phyloP scores from a whole-genome alignment of 2,329 filamentous ascomycete species.

The Exophiala dermatitidis region DNA sequence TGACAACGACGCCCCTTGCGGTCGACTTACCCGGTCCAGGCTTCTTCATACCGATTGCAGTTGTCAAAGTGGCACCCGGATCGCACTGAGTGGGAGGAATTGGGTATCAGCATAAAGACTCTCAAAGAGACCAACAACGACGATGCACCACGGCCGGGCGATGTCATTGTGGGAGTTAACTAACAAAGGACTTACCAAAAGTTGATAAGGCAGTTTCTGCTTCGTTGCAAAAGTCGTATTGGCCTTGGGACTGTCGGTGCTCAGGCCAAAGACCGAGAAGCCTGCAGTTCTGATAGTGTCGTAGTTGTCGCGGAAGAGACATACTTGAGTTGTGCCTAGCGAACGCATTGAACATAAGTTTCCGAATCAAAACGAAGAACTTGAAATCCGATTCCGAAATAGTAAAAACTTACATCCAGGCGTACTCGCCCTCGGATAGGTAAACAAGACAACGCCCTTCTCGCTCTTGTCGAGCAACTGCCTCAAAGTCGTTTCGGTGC shows the following conservation, averaged over 20 bases:
- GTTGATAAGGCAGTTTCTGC: conserved; percentile 78
- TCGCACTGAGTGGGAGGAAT: conserved; percentile 52
- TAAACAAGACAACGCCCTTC: conserved; percentile 63
- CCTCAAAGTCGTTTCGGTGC: conserved; percentile 69
- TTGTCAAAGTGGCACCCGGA: conserved; percentile 63
- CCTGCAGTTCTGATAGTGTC: conserved; percentile 67
- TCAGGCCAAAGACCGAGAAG: conserved; percentile 82
- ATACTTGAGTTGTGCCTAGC: conserved; percentile 83
- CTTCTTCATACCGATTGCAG: conserved; percentile 85
- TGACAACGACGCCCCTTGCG: conserved; percentile 76
- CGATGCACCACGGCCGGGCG: background rate
- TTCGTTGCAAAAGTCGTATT: conserved; percentile 91
- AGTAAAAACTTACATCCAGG: conserved; percentile 62
- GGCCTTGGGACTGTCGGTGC: conserved; percentile 76
- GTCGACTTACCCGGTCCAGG: conserved; percentile 58
- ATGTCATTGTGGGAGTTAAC: background rate
- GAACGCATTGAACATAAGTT: too few species aligned
- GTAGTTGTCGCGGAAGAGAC: conserved; percentile 85
- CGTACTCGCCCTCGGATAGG: conserved; percentile 90
- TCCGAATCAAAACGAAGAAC: too few species aligned
- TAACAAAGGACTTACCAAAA: conserved; percentile 46
- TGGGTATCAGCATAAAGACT: background rate
- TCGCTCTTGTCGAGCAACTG: conserved; percentile 75
- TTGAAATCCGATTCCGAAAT: too few species aligned
- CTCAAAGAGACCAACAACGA: background rate